Evolutionary conservation across 441 rosid species (phyloP).

Genomic region (Gossypium laxum): DNA sequence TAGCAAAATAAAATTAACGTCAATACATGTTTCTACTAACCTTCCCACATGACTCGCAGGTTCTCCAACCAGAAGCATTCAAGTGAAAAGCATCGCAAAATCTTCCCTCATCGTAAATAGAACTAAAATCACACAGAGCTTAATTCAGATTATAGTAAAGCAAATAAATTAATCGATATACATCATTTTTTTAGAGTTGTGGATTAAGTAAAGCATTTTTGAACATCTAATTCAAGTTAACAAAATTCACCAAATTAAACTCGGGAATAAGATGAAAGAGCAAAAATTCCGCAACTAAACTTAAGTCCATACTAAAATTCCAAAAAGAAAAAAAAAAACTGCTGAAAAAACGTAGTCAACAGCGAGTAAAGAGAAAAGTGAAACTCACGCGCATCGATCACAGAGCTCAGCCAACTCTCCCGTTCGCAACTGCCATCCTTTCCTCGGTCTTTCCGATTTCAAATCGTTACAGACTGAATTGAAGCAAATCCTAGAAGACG

Average conservation of each 20-base stretch:
- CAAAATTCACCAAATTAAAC: conserved; percentile 20
- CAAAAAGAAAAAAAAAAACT: background rate
- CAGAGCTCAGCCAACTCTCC: conserved; percentile 85
- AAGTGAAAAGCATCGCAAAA: conserved; percentile 70
- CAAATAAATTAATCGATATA: background rate
- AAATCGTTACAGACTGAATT: conserved; percentile 61
- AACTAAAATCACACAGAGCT: conserved; percentile 33
- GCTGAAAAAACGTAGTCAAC: conserved; percentile 11
- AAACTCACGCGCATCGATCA: conserved; percentile 83
- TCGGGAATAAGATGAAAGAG: background rate
- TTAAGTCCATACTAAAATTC: conserved; percentile 12
- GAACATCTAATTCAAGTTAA: background rate
- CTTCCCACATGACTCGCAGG: conserved; percentile 86
- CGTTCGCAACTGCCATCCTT: conserved; percentile 76
- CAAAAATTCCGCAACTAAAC: conserved; percentile 1
- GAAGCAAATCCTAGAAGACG: conserved; percentile 48
- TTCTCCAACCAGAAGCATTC: conserved; percentile 77
- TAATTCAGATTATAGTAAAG: conserved; percentile 4
- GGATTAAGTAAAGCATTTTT: background rate
- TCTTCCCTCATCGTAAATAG: conserved; percentile 70
- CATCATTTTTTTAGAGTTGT: background rate
- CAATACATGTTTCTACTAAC: conserved; percentile 30
- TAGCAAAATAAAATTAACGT: conserved; percentile 10
- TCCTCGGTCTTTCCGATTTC: conserved; percentile 47
- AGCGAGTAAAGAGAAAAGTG: background rate